phyloP scores from a whole-genome alignment of 306 rosid genomes.

The Biancaea sappan region DNA sequence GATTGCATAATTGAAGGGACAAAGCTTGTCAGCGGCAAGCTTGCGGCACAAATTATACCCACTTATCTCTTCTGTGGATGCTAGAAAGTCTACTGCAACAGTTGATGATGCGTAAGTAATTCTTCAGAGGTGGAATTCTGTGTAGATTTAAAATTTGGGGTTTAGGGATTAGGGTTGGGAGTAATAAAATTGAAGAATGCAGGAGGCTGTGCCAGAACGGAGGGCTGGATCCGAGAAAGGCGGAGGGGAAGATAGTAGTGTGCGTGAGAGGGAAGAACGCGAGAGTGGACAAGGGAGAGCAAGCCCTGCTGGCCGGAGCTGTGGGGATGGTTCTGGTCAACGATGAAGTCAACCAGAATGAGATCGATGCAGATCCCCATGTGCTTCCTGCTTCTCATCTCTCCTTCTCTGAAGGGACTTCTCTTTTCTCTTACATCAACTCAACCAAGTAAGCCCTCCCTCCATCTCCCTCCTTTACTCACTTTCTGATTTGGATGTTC shows the following conservation, averaged over 20 bases:
- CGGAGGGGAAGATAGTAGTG: slow-evolving; percentile 74
- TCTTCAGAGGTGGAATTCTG: no score
- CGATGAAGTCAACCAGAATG: slow-evolving; percentile 56
- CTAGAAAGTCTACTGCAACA: slow-evolving; percentile 59
- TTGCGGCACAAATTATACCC: slow-evolving; percentile 56
- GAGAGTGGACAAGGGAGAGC: slow-evolving; percentile 87
- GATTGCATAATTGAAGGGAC: slow-evolving; percentile 55
- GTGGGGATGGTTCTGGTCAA: slow-evolving; percentile 90
- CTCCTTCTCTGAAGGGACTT: slow-evolving; percentile 54
- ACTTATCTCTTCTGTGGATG: slow-evolving; percentile 58
- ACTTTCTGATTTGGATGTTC: no score
- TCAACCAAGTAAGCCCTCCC: slow-evolving; percentile 65
- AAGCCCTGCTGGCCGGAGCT: slow-evolving; percentile 79
- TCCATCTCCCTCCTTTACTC: no score
- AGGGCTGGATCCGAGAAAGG: slow-evolving; percentile 79
- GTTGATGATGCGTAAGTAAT: slow-evolving; percentile 68
- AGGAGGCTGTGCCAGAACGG: slow-evolving; percentile 76
- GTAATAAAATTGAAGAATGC: slow-evolving; percentile 29
- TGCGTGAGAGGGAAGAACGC: slow-evolving; percentile 85
- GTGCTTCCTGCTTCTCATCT: slow-evolving; percentile 84
- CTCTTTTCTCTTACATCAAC: slow-evolving; percentile 56
- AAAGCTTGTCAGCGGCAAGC: slow-evolving; percentile 63
- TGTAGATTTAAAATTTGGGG: no score
- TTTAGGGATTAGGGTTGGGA: no score
- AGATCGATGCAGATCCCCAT: slow-evolving; percentile 86